A percentile compares a stretch with the other conserved stretches of the same genome.
These are phyloP conservation scores for Aphanomyces astaci DNA, from an alignment of 352 stramenopile genomes.

Conservation along the genomic window DNA sequence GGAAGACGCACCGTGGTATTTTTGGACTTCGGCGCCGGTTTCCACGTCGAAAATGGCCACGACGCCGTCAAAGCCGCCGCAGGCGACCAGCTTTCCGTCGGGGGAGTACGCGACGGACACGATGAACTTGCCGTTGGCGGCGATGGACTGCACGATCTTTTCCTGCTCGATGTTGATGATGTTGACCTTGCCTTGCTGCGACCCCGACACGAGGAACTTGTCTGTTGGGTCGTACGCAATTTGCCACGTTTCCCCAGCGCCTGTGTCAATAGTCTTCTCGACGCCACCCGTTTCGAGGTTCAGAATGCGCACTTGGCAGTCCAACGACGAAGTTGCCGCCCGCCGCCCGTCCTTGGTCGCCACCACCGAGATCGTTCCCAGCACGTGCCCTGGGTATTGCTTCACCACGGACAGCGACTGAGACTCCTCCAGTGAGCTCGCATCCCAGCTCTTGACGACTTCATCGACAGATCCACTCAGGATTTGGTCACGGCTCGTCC, in stretches of 20 bases:
- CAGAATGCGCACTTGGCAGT: constrained; percentile 74
- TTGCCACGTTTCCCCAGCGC: constrained; percentile 83
- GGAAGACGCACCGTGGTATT: constrained; percentile 61
- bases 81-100: constrained; percentile 75
- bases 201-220: constrained; percentile 68
- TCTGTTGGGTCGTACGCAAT: constrained; percentile 79
- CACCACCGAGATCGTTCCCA: constrained; percentile 78
- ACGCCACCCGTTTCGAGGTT: constrained; percentile 59
- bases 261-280: constrained; percentile 80
- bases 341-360: constrained; percentile 71
- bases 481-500: constrained; percentile 82
- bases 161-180: constrained; percentile 73
- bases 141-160: constrained; percentile 69
- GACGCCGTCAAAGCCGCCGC: constrained; percentile 69
- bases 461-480: constrained; percentile 83
- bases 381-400: constrained; percentile 74
- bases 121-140: constrained; percentile 25
- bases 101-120: constrained; percentile 36
- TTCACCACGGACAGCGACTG: constrained; percentile 67
- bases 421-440: constrained; percentile 17
- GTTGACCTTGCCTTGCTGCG: constrained; percentile 83
- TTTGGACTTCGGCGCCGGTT: constrained; percentile 66
- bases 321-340: constrained; percentile 72
- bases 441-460: constrained; percentile 75
- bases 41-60: constrained; percentile 83